phyloP scores from a whole-genome alignment of 352 stramenopile genomes.

The Globisporangium spinosum region DNA sequence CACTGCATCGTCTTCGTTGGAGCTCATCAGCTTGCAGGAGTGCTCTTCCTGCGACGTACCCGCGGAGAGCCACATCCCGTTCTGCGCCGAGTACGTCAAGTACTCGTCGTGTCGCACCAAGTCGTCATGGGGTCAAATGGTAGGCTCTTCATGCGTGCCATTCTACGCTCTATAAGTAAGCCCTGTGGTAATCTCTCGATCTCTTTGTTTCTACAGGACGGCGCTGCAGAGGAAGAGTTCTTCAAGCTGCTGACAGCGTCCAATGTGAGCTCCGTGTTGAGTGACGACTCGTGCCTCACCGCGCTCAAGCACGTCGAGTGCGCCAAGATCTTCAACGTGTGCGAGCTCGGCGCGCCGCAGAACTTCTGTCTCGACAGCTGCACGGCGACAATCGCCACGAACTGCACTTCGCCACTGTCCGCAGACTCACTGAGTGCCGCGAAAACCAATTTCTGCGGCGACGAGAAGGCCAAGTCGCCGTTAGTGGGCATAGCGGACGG shows the following conservation, averaged over 20 bases:
- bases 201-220: conserved; percentile 28
- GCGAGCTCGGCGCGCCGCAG: conserved; percentile 61
- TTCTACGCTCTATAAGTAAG: not conserved
- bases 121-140: conserved; percentile 51
- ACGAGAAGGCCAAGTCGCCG: not conserved
- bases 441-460: conserved; percentile 32
- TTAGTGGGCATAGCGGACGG: conserved; percentile 33
- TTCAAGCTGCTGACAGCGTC: conserved; percentile 25
- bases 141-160: not conserved
- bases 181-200: not conserved
- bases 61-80: conserved; percentile 34
- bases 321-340: conserved; percentile 60
- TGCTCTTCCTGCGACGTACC: conserved; percentile 63
- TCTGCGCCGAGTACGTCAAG: conserved; percentile 43
- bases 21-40: conserved; percentile 18
- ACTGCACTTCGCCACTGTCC: conserved; percentile 34
- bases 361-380: conserved; percentile 53
- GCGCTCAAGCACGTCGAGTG: conserved; percentile 49
- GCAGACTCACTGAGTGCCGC: conserved; percentile 12
- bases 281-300: conserved; percentile 25
- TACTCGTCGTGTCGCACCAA: conserved; percentile 57
- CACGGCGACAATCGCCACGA: conserved; percentile 26
- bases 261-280: not conserved
- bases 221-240: conserved; percentile 33
- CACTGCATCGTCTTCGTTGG: not conserved